These are phyloP conservation scores for Starmerella sp. DNA, from an alignment of 805 yeast genomes.

Conservation along the genomic window DNA sequence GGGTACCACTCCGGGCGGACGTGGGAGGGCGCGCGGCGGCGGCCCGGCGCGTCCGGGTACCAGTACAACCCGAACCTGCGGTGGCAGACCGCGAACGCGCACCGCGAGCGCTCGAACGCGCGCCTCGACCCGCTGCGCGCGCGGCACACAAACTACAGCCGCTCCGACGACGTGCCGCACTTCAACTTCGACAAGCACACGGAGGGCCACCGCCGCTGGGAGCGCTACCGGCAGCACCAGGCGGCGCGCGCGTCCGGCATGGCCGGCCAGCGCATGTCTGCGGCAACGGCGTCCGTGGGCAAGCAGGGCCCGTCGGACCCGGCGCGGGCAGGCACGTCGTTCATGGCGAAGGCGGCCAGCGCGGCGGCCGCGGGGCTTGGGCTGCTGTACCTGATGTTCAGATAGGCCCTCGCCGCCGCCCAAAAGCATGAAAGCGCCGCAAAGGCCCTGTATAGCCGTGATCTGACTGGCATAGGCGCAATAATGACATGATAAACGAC, in stretches of 20 bases:
- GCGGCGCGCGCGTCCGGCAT: constrained; percentile 9
- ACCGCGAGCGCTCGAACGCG: constrained; percentile 14
- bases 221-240: constrained; percentile 14
- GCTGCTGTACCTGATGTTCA: constrained; percentile 12
- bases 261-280: background rate
- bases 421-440: too few species aligned
- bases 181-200: constrained; percentile 29
- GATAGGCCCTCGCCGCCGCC: background rate
- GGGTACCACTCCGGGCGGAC: constrained; percentile 19
- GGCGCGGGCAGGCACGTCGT: constrained; percentile 7
- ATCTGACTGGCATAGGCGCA: too few species aligned
- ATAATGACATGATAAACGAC: too few species aligned
- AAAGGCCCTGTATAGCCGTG: too few species aligned
- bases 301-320: constrained; percentile 6
- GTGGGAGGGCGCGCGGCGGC: constrained; percentile 8
- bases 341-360: constrained; percentile 11
- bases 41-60: constrained; percentile 16
- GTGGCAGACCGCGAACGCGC: constrained; percentile 12
- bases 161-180: constrained; percentile 29
- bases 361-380: constrained; percentile 12
- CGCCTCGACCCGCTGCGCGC: constrained; percentile 25
- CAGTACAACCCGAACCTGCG: constrained; percentile 8
- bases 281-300: constrained; percentile 10
- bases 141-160: constrained; percentile 17
- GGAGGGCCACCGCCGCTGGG: constrained; percentile 27